Evolutionary conservation across 805 yeast genomes (phyloP).

Genomic region (Spathaspora hagerdaliae): DNA sequence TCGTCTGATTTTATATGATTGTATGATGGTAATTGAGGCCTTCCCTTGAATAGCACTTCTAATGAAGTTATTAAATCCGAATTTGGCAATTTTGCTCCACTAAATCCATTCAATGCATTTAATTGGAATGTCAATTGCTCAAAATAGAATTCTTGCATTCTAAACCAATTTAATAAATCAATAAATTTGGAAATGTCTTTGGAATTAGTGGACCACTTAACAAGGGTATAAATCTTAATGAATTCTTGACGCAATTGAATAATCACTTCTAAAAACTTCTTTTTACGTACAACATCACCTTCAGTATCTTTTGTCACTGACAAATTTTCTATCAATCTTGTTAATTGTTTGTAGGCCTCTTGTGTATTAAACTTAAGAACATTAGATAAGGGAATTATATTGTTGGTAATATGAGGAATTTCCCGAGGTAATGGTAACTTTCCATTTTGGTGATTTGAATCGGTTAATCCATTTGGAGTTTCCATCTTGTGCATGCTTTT

Average conservation of each 20-base stretch:
- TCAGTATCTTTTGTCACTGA: constrained; percentile 42
- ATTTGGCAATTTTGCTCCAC: constrained; percentile 88
- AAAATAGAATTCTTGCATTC: constrained; percentile 71
- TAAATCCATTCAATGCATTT: constrained; percentile 64
- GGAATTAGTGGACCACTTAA: constrained; percentile 82
- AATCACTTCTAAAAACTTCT: constrained; percentile 61
- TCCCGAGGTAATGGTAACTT: constrained; percentile 12
- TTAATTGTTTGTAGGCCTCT: constrained; percentile 60
- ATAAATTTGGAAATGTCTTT: constrained; percentile 70
- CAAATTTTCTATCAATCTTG: constrained; percentile 56
- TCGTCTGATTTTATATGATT: constrained; percentile 47
- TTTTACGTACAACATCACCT: constrained; percentile 61
- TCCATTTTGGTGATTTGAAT: neutral
- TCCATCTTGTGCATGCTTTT: constrained; percentile 2
- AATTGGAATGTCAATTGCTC: constrained; percentile 59
- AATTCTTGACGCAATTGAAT: constrained; percentile 78
- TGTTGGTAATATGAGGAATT: constrained; percentile 70
- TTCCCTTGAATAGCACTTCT: constrained; percentile 75
- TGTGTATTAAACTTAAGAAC: constrained; percentile 57
- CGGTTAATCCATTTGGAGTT: neutral
- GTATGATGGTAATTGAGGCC: constrained; percentile 70
- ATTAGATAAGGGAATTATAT: constrained; percentile 61
- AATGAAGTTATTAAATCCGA: constrained; percentile 86
- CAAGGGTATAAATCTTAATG: constrained; percentile 76
- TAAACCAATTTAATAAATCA: constrained; percentile 83